A percentile compares a stretch with the other conserved stretches of the same genome.
phyloP scores from a whole-genome alignment of 148 eudicot species.

The Cornus kousa region DNA sequence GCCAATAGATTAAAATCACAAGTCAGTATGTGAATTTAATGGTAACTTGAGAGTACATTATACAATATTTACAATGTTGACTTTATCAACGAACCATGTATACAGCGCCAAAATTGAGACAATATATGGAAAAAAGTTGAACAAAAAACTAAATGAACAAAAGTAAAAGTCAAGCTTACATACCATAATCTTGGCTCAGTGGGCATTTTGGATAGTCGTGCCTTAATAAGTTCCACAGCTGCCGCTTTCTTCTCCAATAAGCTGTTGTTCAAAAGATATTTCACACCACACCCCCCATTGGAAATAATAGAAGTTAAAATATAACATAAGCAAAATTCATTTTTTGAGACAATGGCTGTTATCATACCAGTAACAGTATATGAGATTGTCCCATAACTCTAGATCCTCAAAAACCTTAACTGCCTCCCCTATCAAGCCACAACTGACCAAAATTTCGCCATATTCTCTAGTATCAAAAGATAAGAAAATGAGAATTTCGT shows the following conservation, averaged over 20 bases:
- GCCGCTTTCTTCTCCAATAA: conserved; percentile 83
- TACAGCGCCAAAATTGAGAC: not conserved
- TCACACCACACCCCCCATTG: not conserved
- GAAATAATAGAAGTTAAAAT: conserved; percentile 1
- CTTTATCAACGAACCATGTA: not conserved
- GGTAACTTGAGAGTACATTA: not conserved
- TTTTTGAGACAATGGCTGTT: not conserved
- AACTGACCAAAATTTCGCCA: conserved; percentile 80
- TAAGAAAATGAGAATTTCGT: not conserved
- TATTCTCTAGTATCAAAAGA: conserved; percentile 55
- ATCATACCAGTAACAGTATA: conserved; percentile 76
- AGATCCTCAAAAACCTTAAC: conserved; percentile 81
- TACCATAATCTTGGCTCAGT: conserved; percentile 88
- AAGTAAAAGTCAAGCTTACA: conserved; percentile 10
- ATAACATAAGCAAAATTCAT: not conserved
- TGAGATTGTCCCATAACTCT: conserved; percentile 94
- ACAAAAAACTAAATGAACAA: not conserved
- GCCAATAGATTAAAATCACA: not conserved
- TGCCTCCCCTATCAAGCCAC: conserved; percentile 90
- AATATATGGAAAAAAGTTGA: not conserved
- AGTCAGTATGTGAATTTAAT: not conserved
- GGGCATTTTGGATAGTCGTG: conserved; percentile 62
- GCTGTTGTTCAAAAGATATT: conserved; percentile 26
- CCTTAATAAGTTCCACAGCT: conserved; percentile 81
- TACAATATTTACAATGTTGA: not conserved